These are phyloP conservation scores for Helianthus tuberosus DNA, from an alignment of 129 eudicot genomes.

Conservation along the genomic window DNA sequence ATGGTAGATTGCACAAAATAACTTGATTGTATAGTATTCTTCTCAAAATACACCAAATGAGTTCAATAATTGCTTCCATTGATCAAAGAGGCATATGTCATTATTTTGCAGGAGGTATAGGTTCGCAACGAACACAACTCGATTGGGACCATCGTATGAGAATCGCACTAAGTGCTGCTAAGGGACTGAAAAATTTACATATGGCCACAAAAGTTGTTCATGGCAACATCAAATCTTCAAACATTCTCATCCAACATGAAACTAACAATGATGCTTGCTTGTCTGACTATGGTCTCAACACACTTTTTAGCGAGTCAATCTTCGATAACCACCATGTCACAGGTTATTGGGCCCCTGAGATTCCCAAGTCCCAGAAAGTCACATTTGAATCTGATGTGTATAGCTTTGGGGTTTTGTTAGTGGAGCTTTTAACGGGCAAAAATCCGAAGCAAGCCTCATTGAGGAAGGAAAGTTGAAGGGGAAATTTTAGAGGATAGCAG, in stretches of 20 bases:
- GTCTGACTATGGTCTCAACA: background rate
- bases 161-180: background rate
- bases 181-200: background rate
- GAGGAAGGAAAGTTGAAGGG: too few species aligned
- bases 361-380: background rate
- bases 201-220: background rate
- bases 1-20: too few species aligned
- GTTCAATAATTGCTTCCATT: too few species aligned
- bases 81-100: background rate
- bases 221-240: background rate
- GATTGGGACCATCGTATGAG: background rate
- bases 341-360: background rate
- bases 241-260: background rate
- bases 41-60: too few species aligned
- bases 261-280: background rate
- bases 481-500: too few species aligned
- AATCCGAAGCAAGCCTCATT: background rate
- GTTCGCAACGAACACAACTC: background rate
- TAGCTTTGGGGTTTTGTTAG: too few species aligned
- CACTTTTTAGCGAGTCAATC: background rate
- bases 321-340: background rate
- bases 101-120: constrained; percentile 44
- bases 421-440: background rate
- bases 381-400: too few species aligned
- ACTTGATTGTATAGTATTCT: too few species aligned